These are phyloP conservation scores for Trichoderma arundinaceum DNA, from an alignment of 2,329 filamentous ascomycete genomes.

Conservation along the genomic window DNA sequence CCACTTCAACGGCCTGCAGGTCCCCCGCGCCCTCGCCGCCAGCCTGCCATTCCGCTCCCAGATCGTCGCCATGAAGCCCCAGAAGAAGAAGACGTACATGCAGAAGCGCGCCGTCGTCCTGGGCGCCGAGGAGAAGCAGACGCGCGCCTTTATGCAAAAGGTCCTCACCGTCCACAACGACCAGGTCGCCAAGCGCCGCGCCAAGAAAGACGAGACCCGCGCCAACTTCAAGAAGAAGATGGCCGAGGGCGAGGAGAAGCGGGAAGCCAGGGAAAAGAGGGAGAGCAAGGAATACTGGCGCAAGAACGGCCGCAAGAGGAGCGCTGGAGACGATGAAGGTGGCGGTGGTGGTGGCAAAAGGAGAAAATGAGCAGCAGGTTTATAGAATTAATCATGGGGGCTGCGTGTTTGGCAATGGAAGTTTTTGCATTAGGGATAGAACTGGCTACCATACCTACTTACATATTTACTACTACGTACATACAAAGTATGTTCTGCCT, in stretches of 20 bases:
- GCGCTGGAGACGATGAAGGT: slow-evolving; percentile 48
- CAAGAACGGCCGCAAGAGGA: slow-evolving; percentile 78
- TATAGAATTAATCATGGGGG: not conserved
- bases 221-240: slow-evolving; percentile 83
- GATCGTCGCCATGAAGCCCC: slow-evolving; percentile 79
- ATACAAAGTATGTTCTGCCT: not conserved
- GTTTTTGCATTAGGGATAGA: slow-evolving; percentile 16
- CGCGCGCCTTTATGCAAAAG: slow-evolving; percentile 89
- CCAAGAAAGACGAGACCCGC: slow-evolving; percentile 87
- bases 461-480: not conserved
- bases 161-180: slow-evolving; percentile 89
- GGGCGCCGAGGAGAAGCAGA: slow-evolving; percentile 85
- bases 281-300: slow-evolving; percentile 94
- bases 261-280: slow-evolving; percentile 82
- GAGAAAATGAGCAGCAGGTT: slow-evolving; percentile 37
- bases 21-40: slow-evolving; percentile 80
- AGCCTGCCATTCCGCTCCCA: slow-evolving; percentile 92
- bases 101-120: slow-evolving; percentile 94
- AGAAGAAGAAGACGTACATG: slow-evolving; percentile 83
- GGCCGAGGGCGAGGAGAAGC: slow-evolving; percentile 82
- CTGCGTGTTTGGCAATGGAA: not conserved
- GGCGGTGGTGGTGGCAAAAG: slow-evolving; percentile 47
- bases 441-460: slow-evolving; percentile 3
- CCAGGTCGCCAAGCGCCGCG: slow-evolving; percentile 79
- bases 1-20: slow-evolving; percentile 78